A percentile compares a stretch with the other conserved stretches of the same genome.
Conservation (phyloP, 208 protist genomes). For the Leishmania braziliensis region DNA sequence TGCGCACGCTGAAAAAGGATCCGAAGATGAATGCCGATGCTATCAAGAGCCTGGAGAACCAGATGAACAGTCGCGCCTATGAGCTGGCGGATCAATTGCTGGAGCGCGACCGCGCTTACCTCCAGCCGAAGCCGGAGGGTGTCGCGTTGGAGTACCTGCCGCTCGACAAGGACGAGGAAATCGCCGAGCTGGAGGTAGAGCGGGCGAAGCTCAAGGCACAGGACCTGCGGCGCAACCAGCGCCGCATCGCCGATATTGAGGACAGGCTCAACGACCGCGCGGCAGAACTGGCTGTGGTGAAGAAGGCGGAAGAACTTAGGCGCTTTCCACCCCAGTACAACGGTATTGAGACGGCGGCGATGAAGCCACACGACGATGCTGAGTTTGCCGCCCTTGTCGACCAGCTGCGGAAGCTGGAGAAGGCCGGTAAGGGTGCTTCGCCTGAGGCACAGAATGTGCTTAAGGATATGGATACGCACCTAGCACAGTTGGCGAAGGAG, state of each 20-base stretch:
- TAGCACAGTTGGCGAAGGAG: conserved; percentile 54
- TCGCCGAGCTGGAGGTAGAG: conserved; percentile 70
- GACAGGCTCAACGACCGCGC: conserved; percentile 66
- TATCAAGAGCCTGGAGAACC: conserved; percentile 54
- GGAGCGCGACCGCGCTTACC: conserved; percentile 71
- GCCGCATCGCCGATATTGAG: conserved; percentile 65
- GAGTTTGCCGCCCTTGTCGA: conserved; percentile 62
- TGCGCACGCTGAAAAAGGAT: conserved; percentile 72
- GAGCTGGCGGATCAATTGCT: conserved; percentile 69
- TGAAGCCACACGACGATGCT: conserved; percentile 62
- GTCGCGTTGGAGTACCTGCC: conserved; percentile 67
- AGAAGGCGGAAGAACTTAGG: conserved; percentile 62
- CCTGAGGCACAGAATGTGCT: conserved; percentile 42
- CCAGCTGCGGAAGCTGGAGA: conserved; percentile 51
- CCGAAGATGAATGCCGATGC: conserved; percentile 33
- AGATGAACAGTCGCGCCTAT: conserved; percentile 80
- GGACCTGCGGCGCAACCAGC: conserved; percentile 63
- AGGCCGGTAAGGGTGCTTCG: conserved; percentile 27
- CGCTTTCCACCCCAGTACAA: conserved; percentile 53
- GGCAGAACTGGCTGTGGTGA: conserved; percentile 55
- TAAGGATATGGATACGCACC: conserved; percentile 45
- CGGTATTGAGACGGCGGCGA: conserved; percentile 53
- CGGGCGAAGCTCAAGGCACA: conserved; percentile 71
- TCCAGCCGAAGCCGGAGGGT: conserved; percentile 64
- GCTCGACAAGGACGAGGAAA: conserved; percentile 65